These are phyloP conservation scores for Pseudogymnoascus sp. DNA, from an alignment of 2,329 filamentous ascomycete genomes.

Conservation along the genomic window DNA sequence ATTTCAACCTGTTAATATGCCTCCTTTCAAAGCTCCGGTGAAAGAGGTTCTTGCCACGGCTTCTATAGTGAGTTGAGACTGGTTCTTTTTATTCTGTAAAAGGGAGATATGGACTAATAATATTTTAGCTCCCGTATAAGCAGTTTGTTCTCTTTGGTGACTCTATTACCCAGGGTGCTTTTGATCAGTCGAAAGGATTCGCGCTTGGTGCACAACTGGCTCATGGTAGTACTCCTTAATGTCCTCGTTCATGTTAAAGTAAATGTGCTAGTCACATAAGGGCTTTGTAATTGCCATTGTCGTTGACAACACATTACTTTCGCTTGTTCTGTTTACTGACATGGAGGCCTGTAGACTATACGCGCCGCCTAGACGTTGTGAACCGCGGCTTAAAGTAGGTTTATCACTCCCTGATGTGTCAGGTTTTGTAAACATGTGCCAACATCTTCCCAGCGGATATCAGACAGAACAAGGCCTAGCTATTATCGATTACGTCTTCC, in stretches of 20 bases:
- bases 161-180: constrained; percentile 69
- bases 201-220: constrained; percentile 61
- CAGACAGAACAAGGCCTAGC: constrained; percentile 67
- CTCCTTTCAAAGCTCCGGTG: neutral
- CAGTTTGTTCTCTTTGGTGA: constrained; percentile 84
- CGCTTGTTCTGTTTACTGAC: neutral
- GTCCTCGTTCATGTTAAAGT: constrained; percentile 24
- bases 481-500: constrained; percentile 62
- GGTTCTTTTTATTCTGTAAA: neutral
- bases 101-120: neutral
- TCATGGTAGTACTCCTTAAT: constrained; percentile 47
- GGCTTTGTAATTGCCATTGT: neutral
- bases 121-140: neutral
- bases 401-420: constrained; percentile 12
- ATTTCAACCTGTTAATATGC: neutral
- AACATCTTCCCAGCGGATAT: constrained; percentile 50
- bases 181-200: constrained; percentile 56
- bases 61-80: neutral
- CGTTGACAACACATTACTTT: neutral
- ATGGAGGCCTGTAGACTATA: constrained; percentile 49
- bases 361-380: constrained; percentile 72
- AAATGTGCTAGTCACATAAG: neutral
- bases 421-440: neutral
- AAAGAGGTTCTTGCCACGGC: neutral
- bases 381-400: constrained; percentile 69